These are phyloP conservation scores for Emericellopsis atlantica DNA, from an alignment of 2,329 filamentous ascomycete species.

Conservation along the genomic window DNA sequence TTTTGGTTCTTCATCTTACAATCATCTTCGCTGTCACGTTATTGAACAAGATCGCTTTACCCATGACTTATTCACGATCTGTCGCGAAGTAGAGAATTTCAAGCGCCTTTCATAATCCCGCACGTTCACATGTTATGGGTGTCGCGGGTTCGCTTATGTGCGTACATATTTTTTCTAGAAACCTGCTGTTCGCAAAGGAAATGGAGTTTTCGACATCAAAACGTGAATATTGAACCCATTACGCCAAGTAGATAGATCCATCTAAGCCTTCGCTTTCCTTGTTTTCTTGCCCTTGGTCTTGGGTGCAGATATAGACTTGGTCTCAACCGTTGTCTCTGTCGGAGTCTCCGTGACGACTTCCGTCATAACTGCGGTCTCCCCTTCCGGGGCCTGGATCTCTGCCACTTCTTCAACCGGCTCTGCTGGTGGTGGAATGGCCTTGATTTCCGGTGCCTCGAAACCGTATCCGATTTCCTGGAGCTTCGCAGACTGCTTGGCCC, in stretches of 20 bases:
- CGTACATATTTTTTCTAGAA: constrained; percentile 28
- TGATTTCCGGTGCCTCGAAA: constrained; percentile 62
- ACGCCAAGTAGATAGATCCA: not conserved
- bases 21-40: constrained; percentile 20
- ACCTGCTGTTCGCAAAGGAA: not conserved
- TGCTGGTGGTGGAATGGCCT: constrained; percentile 32
- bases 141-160: constrained; percentile 50
- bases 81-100: constrained; percentile 40
- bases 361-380: constrained; percentile 15
- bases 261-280: constrained; percentile 3
- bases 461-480: constrained; percentile 76
- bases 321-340: constrained; percentile 9
- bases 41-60: constrained; percentile 2
- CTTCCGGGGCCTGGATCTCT: constrained; percentile 22
- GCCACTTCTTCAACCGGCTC: constrained; percentile 19
- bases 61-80: constrained; percentile 31
- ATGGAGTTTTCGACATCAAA: not conserved
- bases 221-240: not conserved
- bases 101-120: constrained; percentile 48
- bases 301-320: constrained; percentile 10
- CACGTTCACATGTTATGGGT: constrained; percentile 29
- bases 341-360: constrained; percentile 13
- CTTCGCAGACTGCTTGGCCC: constrained; percentile 57
- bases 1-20: no score
- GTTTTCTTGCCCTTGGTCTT: constrained; percentile 20